Conservation (phyloP, 2,329 filamentous ascomycete genomes). For the Apiospora rasikravindrae region DNA sequence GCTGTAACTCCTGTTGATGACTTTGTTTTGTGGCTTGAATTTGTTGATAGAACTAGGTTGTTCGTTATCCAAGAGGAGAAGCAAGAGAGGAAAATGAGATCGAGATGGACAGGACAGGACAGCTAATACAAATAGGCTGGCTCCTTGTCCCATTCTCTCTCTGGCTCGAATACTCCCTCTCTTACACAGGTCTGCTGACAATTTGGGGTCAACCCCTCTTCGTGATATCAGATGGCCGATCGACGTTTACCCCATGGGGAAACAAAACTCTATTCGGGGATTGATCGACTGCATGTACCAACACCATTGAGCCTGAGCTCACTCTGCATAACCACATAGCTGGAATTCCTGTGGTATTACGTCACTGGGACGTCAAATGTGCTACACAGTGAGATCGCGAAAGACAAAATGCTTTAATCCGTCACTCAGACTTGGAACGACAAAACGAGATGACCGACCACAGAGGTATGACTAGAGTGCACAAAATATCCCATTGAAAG, state of each 20-base stretch:
- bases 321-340: slow-evolving; percentile 13
- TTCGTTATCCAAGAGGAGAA: neutral
- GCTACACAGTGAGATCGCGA: neutral
- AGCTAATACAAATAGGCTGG: neutral
- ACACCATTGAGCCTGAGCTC: neutral
- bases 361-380: neutral
- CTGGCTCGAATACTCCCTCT: neutral
- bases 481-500: neutral
- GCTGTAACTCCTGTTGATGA: neutral
- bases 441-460: neutral
- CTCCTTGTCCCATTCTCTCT: neutral
- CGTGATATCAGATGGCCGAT: slow-evolving; percentile 8
- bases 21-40: neutral
- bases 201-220: slow-evolving; percentile 1
- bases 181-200: slow-evolving; percentile 6
- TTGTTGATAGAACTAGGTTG: neutral
- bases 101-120: neutral
- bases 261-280: neutral
- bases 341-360: neutral
- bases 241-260: slow-evolving; percentile 10
- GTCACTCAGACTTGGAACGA: neutral
- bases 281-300: neutral
- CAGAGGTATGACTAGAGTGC: neutral
- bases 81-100: neutral
- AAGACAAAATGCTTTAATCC: neutral